These are phyloP conservation scores for Talaromyces albobiverticillius DNA, from an alignment of 2,329 filamentous ascomycete species.

Conservation along the genomic window DNA sequence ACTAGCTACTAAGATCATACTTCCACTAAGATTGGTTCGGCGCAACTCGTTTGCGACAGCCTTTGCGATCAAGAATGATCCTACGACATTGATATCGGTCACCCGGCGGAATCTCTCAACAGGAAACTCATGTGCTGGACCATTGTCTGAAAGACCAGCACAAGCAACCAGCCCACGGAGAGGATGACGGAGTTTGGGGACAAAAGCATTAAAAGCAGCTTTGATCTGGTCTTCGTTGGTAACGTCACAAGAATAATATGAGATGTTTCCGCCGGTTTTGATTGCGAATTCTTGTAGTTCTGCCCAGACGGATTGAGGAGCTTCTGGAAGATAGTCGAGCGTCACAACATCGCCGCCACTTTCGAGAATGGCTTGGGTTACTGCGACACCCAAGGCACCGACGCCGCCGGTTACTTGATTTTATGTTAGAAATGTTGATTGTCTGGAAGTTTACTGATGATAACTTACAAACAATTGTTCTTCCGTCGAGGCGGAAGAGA, in stretches of 20 bases:
- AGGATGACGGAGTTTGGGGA: constrained; percentile 21
- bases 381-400: constrained; percentile 22
- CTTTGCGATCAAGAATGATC: constrained; percentile 14
- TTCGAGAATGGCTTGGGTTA: constrained; percentile 26
- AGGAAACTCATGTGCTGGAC: constrained; percentile 25
- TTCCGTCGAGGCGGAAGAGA: constrained; percentile 18
- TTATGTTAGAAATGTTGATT: background rate
- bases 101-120: constrained; percentile 22
- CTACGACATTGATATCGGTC: constrained; percentile 26
- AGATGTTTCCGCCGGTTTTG: constrained; percentile 11
- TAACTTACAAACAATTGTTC: constrained; percentile 17
- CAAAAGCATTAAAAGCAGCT: constrained; percentile 19
- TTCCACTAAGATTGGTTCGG: constrained; percentile 5
- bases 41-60: constrained; percentile 15
- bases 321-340: constrained; percentile 27
- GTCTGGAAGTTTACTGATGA: no score
- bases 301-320: no score
- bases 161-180: constrained; percentile 32
- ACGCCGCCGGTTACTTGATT: constrained; percentile 23
- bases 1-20: constrained; percentile 21
- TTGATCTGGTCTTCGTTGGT: constrained; percentile 18
- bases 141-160: constrained; percentile 30
- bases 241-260: constrained; percentile 24
- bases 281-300: no score
- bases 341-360: constrained; percentile 33